These are phyloP conservation scores for Mycena capillaripes DNA, from an alignment of 768 basidiomycete genomes.

Conservation along the genomic window DNA sequence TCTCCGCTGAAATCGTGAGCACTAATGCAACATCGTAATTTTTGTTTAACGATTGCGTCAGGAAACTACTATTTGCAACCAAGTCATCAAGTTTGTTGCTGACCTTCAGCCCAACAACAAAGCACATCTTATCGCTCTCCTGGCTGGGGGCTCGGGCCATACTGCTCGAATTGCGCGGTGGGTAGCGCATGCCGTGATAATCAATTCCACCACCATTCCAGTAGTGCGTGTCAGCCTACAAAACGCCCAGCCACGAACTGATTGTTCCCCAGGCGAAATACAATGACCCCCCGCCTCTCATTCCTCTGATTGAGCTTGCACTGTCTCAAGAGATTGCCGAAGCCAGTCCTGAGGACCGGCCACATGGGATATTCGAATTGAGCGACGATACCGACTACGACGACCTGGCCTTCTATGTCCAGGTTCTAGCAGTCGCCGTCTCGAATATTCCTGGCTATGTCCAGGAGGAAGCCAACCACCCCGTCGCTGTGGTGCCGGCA, in stretches of 20 bases:
- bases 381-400: constrained; percentile 72
- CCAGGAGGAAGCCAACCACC: constrained; percentile 55
- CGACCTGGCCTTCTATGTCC: constrained; percentile 66
- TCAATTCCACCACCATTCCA: constrained; percentile 40
- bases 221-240: constrained; percentile 38
- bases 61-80: constrained; percentile 63
- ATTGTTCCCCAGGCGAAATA: constrained; percentile 54
- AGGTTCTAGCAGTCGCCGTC: constrained; percentile 71
- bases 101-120: constrained; percentile 64
- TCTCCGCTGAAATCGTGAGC: constrained; percentile 47
- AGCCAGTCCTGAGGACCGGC: constrained; percentile 38
- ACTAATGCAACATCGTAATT: constrained; percentile 10
- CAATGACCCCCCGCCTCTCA: constrained; percentile 63
- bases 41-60: constrained; percentile 39
- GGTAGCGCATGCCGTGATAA: constrained; percentile 67
- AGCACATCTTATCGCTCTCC: constrained; percentile 61
- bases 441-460: constrained; percentile 72
- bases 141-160: constrained; percentile 64
- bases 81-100: constrained; percentile 56
- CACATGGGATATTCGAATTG: constrained; percentile 64
- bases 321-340: constrained; percentile 41
- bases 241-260: constrained; percentile 18
- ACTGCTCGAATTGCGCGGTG: constrained; percentile 69
- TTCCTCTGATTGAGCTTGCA: constrained; percentile 61
- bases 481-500: constrained; percentile 29